Conservation (phyloP, 1,139 yeast genomes). For the Martiniozyma asiatica region DNA sequence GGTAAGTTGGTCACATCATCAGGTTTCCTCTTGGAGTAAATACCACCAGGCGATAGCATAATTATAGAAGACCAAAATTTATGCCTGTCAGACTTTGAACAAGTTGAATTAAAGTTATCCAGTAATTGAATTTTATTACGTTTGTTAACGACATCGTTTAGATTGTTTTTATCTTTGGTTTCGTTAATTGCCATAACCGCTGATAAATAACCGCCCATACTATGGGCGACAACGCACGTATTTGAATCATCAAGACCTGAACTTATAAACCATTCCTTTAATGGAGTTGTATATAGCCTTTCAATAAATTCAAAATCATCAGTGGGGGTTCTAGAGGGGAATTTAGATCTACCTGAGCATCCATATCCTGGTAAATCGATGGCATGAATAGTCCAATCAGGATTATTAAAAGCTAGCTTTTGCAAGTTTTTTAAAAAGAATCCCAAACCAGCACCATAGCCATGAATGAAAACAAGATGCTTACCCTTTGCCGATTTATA, state of each 20-base stretch:
- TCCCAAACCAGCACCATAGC: conserved; percentile 73
- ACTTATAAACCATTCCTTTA: conserved; percentile 31
- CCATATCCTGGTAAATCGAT: conserved; percentile 71
- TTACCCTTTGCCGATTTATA: conserved; percentile 21
- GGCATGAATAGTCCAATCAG: conserved; percentile 56
- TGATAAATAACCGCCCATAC: conserved; percentile 52
- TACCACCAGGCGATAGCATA: conserved; percentile 57
- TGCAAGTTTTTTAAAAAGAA: conserved; percentile 54
- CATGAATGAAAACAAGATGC: conserved; percentile 60
- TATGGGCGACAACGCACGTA: conserved; percentile 42
- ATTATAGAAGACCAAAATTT: conserved; percentile 33
- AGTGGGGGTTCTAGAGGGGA: conserved; percentile 26
- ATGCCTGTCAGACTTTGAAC: conserved; percentile 23
- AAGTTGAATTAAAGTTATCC: conserved; percentile 26
- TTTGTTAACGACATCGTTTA: conserved; percentile 8
- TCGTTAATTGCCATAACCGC: conserved; percentile 26
- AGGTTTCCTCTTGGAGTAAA: conserved; percentile 23
- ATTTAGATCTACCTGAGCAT: conserved; percentile 54
- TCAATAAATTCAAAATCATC: conserved; percentile 28
- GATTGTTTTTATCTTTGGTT: conserved; percentile 6
- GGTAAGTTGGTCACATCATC: conserved; percentile 34
- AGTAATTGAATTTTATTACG: conserved; percentile 3
- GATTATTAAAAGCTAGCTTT: conserved; percentile 27
- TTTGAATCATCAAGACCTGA: conserved; percentile 25
- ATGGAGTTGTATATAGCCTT: conserved; percentile 41